Evolutionary conservation across 225 moss, liverwort and hornwort species (phyloP).

Genomic region (Straminergon stramineum): DNA sequence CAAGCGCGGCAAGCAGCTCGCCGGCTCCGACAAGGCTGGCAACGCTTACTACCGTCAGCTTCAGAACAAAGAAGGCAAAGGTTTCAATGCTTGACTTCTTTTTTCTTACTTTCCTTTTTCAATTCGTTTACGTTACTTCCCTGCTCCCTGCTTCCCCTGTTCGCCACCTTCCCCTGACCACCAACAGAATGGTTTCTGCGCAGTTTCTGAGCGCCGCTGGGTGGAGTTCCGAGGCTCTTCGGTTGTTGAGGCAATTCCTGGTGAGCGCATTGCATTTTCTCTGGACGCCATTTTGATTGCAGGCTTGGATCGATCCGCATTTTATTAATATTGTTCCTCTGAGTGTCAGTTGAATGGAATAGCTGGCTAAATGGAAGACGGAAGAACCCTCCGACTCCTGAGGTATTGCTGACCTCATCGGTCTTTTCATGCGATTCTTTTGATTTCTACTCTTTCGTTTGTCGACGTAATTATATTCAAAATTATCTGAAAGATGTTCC

Average conservation of each 20-base stretch:
- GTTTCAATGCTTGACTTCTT: background rate
- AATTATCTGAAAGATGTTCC: background rate
- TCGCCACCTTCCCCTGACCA: background rate
- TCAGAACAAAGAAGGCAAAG: slow-evolving; percentile 6
- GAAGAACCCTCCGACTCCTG: slow-evolving; percentile 26
- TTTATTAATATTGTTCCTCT: background rate
- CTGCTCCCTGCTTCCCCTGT: background rate
- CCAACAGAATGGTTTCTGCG: background rate
- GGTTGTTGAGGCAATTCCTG: slow-evolving; percentile 30
- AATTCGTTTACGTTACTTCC: background rate
- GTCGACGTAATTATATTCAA: background rate
- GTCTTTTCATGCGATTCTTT: background rate
- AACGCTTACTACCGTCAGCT: slow-evolving; percentile 35
- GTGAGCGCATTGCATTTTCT: slow-evolving; percentile 3
- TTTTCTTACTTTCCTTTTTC: background rate
- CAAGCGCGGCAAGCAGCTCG: slow-evolving; percentile 41
- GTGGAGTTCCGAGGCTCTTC: slow-evolving; percentile 36
- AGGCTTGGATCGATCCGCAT: background rate
- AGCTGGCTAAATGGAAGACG: slow-evolving; percentile 50
- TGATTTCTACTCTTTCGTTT: background rate
- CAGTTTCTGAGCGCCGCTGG: slow-evolving; percentile 46
- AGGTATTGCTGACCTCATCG: slow-evolving; percentile 12
- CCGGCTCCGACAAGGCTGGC: slow-evolving; percentile 35
- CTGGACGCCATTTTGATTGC: background rate
- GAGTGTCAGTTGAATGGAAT: slow-evolving; percentile 48